A percentile compares a stretch with the other conserved stretches of the same genome.
Evolutionary conservation across 2,329 filamentous ascomycete genomes (phyloP).

Genomic region (Claviceps capensis): DNA sequence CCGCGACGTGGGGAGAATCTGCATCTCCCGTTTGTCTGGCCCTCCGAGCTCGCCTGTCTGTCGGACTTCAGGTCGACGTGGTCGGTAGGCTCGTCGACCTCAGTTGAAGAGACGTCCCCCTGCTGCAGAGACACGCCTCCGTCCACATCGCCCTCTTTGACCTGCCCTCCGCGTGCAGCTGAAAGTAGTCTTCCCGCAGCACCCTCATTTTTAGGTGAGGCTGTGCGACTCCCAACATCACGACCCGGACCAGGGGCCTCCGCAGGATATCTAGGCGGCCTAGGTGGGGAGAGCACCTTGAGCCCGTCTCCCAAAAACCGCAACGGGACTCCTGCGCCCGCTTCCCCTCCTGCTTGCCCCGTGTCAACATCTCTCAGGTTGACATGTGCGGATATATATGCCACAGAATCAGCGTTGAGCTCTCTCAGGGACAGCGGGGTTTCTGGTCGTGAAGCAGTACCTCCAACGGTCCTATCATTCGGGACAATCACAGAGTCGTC

Average conservation of each 20-base stretch:
- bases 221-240: background rate
- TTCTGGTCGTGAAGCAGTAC: background rate
- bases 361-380: background rate
- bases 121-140: conserved; percentile 3
- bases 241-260: background rate
- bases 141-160: conserved; percentile 1
- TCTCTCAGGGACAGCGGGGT: background rate
- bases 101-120: background rate
- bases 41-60: background rate
- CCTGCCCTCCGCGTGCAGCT: background rate
- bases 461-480: conserved; percentile 1
- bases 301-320: conserved; percentile 6
- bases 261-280: background rate
- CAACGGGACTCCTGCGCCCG: background rate
- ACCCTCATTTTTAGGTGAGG: background rate
- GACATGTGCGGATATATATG: background rate
- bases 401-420: background rate
- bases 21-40: background rate
- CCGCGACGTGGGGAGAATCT: background rate
- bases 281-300: conserved; percentile 1
- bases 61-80: background rate
- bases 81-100: background rate
- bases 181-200: too few species aligned
- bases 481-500: conserved; percentile 8
- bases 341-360: background rate